Base-by-base conservation (phyloP, 495 filamentous ascomycete genomes). In the Aspergillus baeticus region DNA sequence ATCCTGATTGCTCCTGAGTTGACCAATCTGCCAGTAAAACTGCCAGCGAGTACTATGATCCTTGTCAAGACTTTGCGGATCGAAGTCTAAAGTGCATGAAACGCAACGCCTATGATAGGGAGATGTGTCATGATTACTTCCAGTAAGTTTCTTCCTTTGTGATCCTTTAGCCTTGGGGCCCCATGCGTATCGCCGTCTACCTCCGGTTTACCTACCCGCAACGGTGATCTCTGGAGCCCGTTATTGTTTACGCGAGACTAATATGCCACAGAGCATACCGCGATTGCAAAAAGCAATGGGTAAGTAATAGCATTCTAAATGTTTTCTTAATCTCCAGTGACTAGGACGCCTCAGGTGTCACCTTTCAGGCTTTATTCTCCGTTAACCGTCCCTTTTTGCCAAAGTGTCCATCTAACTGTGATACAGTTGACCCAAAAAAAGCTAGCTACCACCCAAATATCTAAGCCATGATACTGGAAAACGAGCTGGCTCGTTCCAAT, bases 221-320 rank as follows among this genome's bases (percentile, higher is more conserved):
- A 14, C 3, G 1, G 18, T 49, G 2, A 21, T 10, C n/a, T 8
- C 26, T 8, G 8, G 26, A 29, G 26, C 8, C 8, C 10, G 13
- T 35, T 13, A 21, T 31, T 44, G n/a, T 1, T 15, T 31, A 41
- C 26, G 22, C 20, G 29, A 8, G 51, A 29, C 45, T 64, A 22
- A 64, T 35, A n/a, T 31, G 2, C 22, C 43, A 6, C 17, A 96
- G 91, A 71, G 91, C 92, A 52, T 96, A 96, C 71, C 84, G 91
- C 58, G 91, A 95, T 59, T 96, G 92, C 72, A 96, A 96, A 70
- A 92, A 92, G 75, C 78, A 87, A 76, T 96, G 91, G 91, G 90
- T 93, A 81, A 70, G 87, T 76, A 45, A 18, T 31, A 18, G 14
- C 3, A 18, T 29, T 21, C 18, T n/a, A 3, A 29, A 38, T 35